Evolutionary conservation across 2,329 filamentous ascomycete species (phyloP).

Genomic region (Diplodia mutila): DNA sequence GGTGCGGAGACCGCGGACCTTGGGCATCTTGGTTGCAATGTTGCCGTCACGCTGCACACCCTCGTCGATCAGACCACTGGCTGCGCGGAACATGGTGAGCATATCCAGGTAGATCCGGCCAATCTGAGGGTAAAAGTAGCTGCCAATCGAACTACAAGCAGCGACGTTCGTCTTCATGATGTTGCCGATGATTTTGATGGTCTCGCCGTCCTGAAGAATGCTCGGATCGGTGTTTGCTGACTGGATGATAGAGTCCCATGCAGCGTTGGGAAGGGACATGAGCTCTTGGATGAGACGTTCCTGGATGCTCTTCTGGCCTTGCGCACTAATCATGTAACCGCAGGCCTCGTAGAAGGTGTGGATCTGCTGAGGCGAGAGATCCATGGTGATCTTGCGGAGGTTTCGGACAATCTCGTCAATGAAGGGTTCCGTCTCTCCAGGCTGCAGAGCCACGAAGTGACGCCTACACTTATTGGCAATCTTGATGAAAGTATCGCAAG

Average conservation of each 20-base stretch:
- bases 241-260: conserved; percentile 94
- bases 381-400: conserved; percentile 92
- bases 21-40: conserved; percentile 95
- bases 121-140: conserved; percentile 98
- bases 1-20: conserved; percentile 89
- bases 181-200: conserved; percentile 98
- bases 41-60: conserved; percentile 79
- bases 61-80: conserved; percentile 94
- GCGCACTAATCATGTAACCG: conserved; percentile 98
- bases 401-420: conserved; percentile 98
- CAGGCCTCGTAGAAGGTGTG: conserved; percentile 99
- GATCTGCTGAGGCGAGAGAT: conserved; percentile 93
- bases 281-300: conserved; percentile 88
- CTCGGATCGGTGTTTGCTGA: conserved; percentile 82
- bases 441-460: conserved; percentile 95
- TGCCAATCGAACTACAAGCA: conserved; percentile 94
- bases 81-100: conserved; percentile 98
- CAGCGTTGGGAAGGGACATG: conserved; percentile 90
- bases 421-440: conserved; percentile 91
- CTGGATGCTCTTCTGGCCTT: conserved; percentile 92
- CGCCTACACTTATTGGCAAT: conserved; percentile 97
- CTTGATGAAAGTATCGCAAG: conserved; percentile 99
- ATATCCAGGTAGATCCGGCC: conserved; percentile 97
- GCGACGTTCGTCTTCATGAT: conserved; percentile 99
- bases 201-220: conserved; percentile 88